Evolutionary conservation across 805 yeast species (phyloP), one percentile per base, ranked within the genome.

Genomic region (Starmerella potacharoeniae): DNA sequence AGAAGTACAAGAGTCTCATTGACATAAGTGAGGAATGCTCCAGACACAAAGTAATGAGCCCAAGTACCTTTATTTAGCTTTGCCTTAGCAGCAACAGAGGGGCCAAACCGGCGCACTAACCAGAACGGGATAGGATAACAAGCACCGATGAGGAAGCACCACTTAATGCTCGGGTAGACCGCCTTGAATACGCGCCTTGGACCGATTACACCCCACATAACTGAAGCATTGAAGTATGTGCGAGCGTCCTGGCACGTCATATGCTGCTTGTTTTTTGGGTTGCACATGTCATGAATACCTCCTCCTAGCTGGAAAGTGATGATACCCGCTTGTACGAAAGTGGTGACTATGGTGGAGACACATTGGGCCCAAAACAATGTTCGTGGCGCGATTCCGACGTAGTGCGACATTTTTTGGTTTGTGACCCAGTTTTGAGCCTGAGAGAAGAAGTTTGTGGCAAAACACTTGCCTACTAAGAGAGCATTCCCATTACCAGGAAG

Each of bases 371-470:
- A 43, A 45, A 59, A 59, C 10, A 61, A 52, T 6, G 62, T 52
- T 41, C 64, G 43, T 2, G 64, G 62, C 8, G 62, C 51, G 36
- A 55, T 49, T 33, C 59, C 62, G 2, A 77, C 68, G 65, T 79
- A 78, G 65, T 80, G 84, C 3, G 77, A 82, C 70, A 75, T 67
- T 62, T 79, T 80, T 61, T 73, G 62, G 49, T 40, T 79, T 62
- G 77, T 74, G 48, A 80, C 76, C 65, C 77, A 82, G 63, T 72
- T 75, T 16, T 81, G 79, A 13, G 86, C 84, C 67, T 81, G 86
- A 31, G 77, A 76, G 63, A 79, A 83, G 58, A 81, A 78, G 62
- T 79, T 80, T 49, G 78, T 77, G 49, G 80, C 80, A 48, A 69
- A 73, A 0, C 77, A 75, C 60, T 78, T 77, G 55, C 79, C 64